These are phyloP conservation scores for Suhomyces canberraensis DNA, from an alignment of 805 yeast species.

Conservation along the genomic window DNA sequence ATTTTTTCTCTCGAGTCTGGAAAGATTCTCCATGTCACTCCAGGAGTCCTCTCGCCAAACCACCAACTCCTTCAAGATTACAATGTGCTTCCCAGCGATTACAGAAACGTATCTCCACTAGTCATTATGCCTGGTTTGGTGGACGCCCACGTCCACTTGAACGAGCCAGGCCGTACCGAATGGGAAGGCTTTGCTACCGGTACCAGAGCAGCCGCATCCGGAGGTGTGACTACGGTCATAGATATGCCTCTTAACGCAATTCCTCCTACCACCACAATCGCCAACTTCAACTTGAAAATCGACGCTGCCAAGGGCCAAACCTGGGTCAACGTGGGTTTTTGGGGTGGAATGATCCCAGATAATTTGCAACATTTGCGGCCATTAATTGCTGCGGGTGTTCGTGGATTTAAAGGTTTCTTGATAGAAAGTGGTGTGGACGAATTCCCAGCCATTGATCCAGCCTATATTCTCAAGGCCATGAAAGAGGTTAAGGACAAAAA, in stretches of 20 bases:
- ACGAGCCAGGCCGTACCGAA: conserved; percentile 97
- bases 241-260: conserved; percentile 97
- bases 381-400: conserved; percentile 77
- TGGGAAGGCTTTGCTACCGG: conserved; percentile 99
- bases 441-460: conserved; percentile 75
- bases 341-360: conserved; percentile 93
- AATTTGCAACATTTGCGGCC: conserved; percentile 71
- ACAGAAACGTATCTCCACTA: conserved; percentile 57
- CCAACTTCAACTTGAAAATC: conserved; percentile 70
- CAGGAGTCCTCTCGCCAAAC: conserved; percentile 27
- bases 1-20: conserved; percentile 51
- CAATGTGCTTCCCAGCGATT: conserved; percentile 40
- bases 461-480: conserved; percentile 68
- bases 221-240: conserved; percentile 93
- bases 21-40: conserved; percentile 53
- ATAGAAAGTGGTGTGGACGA: conserved; percentile 96
- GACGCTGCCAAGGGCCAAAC: conserved; percentile 76
- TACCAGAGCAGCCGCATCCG: conserved; percentile 89
- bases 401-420: conserved; percentile 91
- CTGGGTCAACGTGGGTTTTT: conserved; percentile 92
- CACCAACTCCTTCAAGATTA: conserved; percentile 43
- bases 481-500: conserved; percentile 53
- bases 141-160: conserved; percentile 90
- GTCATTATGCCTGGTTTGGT: conserved; percentile 86
- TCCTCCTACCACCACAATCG: conserved; percentile 89